These are phyloP conservation scores for Ophiostoma himal-ulmi DNA, from an alignment of 2,329 filamentous ascomycete genomes.

Conservation along the genomic window DNA sequence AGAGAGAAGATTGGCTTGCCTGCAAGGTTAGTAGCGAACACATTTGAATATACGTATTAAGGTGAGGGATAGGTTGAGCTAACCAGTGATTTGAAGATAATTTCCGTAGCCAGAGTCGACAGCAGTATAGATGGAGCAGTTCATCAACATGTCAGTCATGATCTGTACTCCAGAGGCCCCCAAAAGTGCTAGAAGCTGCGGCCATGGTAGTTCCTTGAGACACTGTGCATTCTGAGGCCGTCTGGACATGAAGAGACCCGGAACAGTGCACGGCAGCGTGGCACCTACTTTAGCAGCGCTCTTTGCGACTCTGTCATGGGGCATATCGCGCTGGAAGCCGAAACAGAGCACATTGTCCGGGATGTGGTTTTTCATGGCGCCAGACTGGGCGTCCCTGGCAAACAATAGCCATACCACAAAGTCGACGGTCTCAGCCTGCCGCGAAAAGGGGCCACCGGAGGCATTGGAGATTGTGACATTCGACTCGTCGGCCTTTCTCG, in stretches of 20 bases:
- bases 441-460: slow-evolving; percentile 42
- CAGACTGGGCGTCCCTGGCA: slow-evolving; percentile 36
- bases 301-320: slow-evolving; percentile 21
- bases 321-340: slow-evolving; percentile 58
- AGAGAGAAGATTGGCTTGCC: background rate
- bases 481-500: slow-evolving; percentile 48
- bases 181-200: slow-evolving; percentile 64
- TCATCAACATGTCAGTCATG: slow-evolving; percentile 69
- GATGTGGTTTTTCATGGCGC: background rate
- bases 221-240: slow-evolving; percentile 64
- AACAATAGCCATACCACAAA: slow-evolving; percentile 76
- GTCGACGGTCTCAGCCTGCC: slow-evolving; percentile 68
- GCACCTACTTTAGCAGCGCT: background rate
- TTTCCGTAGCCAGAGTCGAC: slow-evolving; percentile 57
- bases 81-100: slow-evolving; percentile 74
- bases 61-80: background rate
- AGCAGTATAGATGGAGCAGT: slow-evolving; percentile 68
- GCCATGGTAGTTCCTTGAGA: slow-evolving; percentile 69
- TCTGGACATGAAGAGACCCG: slow-evolving; percentile 58
- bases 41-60: slow-evolving; percentile 26
- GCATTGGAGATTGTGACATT: slow-evolving; percentile 48
- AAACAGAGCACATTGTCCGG: slow-evolving; percentile 60
- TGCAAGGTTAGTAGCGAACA: background rate
- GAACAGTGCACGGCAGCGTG: slow-evolving; percentile 40
- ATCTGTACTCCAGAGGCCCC: slow-evolving; percentile 69